Evolutionary conservation across 148 eudicot species (phyloP).

Genomic region (Simmondsia chinensis): DNA sequence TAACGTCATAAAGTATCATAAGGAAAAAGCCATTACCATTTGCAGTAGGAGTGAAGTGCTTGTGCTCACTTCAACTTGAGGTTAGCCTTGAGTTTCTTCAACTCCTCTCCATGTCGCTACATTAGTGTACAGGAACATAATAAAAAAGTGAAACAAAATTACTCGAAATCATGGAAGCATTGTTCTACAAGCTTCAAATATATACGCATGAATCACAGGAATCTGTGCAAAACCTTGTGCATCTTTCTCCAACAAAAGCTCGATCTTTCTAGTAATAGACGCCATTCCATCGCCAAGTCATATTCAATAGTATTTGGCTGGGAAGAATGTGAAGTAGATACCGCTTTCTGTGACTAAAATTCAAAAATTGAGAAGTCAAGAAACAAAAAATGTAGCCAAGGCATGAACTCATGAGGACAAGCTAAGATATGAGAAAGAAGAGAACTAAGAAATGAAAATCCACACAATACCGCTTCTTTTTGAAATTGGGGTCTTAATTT

Average conservation of each 20-base stretch:
- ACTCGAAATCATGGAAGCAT: background rate
- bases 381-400: background rate
- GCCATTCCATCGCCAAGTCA: conserved; percentile 80
- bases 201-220: background rate
- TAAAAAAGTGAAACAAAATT: background rate
- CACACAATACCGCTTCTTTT: conserved; percentile 27
- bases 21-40: no score
- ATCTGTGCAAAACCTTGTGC: conserved; percentile 26
- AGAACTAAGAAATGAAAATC: background rate
- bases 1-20: no score
- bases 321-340: conserved; percentile 74
- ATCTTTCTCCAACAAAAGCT: conserved; percentile 31
- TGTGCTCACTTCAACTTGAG: conserved; percentile 25
- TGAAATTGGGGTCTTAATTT: conserved; percentile 27
- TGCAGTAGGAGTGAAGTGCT: no score
- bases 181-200: background rate
- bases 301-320: conserved; percentile 64
- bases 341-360: conserved; percentile 43
- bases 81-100: conserved; percentile 25
- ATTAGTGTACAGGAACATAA: conserved; percentile 1
- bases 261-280: conserved; percentile 45
- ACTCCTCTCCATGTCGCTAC: conserved; percentile 42
- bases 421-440: conserved; percentile 1
- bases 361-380: background rate
- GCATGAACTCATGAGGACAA: background rate